Conservation (phyloP, 2,329 filamentous ascomycete species). For the Fusarium citri region DNA sequence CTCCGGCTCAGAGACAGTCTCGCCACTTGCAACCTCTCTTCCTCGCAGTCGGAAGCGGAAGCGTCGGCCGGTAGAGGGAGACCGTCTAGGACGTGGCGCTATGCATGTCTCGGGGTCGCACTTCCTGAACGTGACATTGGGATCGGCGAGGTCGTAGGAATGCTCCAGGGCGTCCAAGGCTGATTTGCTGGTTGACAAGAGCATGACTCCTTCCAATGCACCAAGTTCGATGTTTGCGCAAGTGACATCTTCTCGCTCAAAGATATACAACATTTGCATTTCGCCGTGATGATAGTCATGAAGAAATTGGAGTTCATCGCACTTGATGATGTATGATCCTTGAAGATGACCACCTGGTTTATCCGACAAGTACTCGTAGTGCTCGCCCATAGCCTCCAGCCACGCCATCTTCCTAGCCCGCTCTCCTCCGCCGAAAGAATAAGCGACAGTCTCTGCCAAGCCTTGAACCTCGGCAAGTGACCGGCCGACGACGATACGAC, state of each 20-base stretch:
- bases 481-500: neutral
- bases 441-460: rapidly evolving
- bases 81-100: neutral
- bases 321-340: neutral
- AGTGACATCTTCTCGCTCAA: neutral
- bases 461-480: neutral
- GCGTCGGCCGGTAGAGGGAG: neutral
- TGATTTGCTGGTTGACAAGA: neutral
- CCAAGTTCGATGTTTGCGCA: neutral
- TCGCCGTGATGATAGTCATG: neutral
- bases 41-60: neutral
- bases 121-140: neutral
- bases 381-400: neutral
- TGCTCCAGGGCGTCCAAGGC: neutral
- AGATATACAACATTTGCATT: neutral
- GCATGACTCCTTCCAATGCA: neutral
- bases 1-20: neutral
- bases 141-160: neutral
- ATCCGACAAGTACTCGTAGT: neutral
- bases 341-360: neutral
- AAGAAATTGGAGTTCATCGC: neutral
- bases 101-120: neutral
- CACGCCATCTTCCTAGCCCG: neutral
- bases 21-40: neutral
- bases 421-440: neutral